These are phyloP conservation scores for Amanita inopinata DNA, from an alignment of 768 basidiomycete species.

Conservation along the genomic window DNA sequence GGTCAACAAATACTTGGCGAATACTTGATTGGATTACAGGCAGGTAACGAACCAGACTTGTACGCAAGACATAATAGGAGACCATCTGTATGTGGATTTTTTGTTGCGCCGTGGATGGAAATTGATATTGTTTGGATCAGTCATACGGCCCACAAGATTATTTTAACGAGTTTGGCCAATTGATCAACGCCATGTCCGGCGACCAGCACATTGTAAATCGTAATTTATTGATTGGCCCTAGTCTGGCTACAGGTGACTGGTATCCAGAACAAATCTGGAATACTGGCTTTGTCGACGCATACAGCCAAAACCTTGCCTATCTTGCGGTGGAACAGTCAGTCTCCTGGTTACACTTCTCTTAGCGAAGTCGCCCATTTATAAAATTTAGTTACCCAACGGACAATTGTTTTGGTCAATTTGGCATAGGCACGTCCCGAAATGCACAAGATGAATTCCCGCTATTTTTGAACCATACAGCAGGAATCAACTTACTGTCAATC, in stretches of 20 bases:
- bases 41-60: constrained; percentile 61
- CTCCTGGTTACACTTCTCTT: constrained; percentile 12
- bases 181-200: constrained; percentile 34
- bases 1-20: constrained; percentile 63
- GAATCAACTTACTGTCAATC: constrained; percentile 33
- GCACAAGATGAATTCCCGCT: constrained; percentile 41
- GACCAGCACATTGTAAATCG: constrained; percentile 26
- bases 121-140: constrained; percentile 8
- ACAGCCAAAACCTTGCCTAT: constrained; percentile 27
- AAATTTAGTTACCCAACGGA: constrained; percentile 45
- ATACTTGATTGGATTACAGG: constrained; percentile 57
- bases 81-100: constrained; percentile 14
- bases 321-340: constrained; percentile 52
- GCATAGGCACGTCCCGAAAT: constrained; percentile 27
- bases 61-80: constrained; percentile 35
- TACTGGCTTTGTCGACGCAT: constrained; percentile 41
- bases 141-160: constrained; percentile 38
- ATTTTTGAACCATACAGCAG: constrained; percentile 58
- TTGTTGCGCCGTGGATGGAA: too few relatives aligned
- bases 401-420: constrained; percentile 49
- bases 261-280: constrained; percentile 42
- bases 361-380: too few relatives aligned
- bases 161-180: constrained; percentile 39
- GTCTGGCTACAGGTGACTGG: constrained; percentile 41
- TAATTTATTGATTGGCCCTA: constrained; percentile 50